Base-by-base conservation (phyloP, 345 rosid species). In the Salix brachista region DNA sequence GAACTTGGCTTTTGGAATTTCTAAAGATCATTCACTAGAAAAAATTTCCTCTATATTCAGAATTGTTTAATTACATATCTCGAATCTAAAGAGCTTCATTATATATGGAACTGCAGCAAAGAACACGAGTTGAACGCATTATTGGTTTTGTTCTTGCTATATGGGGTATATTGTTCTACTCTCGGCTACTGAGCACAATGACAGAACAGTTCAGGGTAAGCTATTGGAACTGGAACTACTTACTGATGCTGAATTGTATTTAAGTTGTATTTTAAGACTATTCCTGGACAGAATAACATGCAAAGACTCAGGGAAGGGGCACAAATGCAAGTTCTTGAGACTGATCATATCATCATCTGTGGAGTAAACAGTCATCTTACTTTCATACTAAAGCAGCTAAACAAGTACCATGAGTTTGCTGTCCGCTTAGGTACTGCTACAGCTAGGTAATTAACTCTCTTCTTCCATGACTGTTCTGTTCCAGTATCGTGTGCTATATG, bases 131-230 rank as follows among this genome's bases (percentile, higher is more conserved):
- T 75, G 99, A 91, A 85, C 91, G 93, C 77, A 86, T 90, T 77
- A 84, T 93, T 75, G 98, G 98, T 80, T 91, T 93, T 80, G 46
- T 91, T 76, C 94, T 95, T 73, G 94, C 99, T 65, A 85, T 93
- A 71, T 95, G 96, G 99, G 99, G 99, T 69, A 91, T 95, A 80
- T 76, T 95, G 82, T 91, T 95, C 84, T 95, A 95, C 83, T 88
- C 99, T 78, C 92, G 98, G 75, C 88, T 95, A 68, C 80, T 95
- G 87, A 93, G 97, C 90, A 95, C 97, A 70, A 95, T 93, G 99
- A 91, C 99, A 11, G 99, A 93, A 84, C 93, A 95, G 73, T 93
- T 95, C 83, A 87, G 99, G 83, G 97, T 95, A 83, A 84, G 75
- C 78, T 82, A 71, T 67, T 79, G 69, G 75, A 75, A 70, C 46